Conservation (phyloP, 768 basidiomycete species). For the Termitomyces sp. region DNA sequence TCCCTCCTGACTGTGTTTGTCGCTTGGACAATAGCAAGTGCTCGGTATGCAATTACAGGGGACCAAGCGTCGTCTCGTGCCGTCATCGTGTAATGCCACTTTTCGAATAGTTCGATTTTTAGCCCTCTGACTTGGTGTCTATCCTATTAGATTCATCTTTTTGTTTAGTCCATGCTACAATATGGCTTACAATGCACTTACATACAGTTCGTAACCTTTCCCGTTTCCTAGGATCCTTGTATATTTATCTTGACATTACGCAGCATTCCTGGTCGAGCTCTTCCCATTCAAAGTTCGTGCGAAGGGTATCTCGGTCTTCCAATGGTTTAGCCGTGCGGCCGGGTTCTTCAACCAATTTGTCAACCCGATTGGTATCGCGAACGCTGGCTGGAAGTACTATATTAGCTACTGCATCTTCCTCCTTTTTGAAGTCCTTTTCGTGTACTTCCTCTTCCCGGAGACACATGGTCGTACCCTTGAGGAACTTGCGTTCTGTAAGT, state of each 20-base stretch:
- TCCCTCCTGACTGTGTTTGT: constrained; percentile 45
- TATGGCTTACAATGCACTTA: constrained; percentile 50
- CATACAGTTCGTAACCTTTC: constrained; percentile 31
- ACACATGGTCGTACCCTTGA: constrained; percentile 48
- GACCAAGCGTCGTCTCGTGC: constrained; percentile 40
- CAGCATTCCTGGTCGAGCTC: constrained; percentile 61
- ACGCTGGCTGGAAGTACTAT: constrained; percentile 55
- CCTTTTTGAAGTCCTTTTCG: constrained; percentile 45
- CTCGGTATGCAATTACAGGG: constrained; percentile 35
- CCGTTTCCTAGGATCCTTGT: constrained; percentile 15
- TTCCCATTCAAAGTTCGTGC: constrained; percentile 62
- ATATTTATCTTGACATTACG: constrained; percentile 28
- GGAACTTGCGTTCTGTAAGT: constrained; percentile 54
- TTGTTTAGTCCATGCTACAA: constrained; percentile 52
- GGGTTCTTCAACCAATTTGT: constrained; percentile 64
- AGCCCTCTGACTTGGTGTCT: not conserved
- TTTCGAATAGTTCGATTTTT: not conserved
- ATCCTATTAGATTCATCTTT: constrained; percentile 42
- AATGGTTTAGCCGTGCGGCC: constrained; percentile 49
- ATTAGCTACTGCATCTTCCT: constrained; percentile 51
- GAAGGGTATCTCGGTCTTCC: constrained; percentile 55
- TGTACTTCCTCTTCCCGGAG: constrained; percentile 61
- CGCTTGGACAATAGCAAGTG: constrained; percentile 51
- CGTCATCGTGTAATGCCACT: constrained; percentile 42
- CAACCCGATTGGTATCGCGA: constrained; percentile 56